phyloP scores from a whole-genome alignment of 2,329 filamentous ascomycete genomes.

The Alternaria rosae region DNA sequence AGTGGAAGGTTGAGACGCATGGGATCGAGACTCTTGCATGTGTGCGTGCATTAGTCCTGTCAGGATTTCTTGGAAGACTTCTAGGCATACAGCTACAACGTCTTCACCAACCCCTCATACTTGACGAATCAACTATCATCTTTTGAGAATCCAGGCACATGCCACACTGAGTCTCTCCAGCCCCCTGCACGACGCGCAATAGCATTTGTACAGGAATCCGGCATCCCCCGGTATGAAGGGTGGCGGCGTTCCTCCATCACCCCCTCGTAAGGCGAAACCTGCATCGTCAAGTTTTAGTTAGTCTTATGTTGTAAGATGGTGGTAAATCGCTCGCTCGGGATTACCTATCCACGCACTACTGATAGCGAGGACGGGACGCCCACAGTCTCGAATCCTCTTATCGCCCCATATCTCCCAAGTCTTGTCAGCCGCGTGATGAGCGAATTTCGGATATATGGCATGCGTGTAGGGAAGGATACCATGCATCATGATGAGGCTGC shows the following conservation, averaged over 20 bases:
- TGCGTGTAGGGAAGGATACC: constrained; percentile 36
- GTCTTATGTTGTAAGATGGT: constrained; percentile 58
- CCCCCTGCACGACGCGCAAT: constrained; percentile 63
- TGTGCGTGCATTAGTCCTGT: not conserved
- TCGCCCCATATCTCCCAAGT: constrained; percentile 42
- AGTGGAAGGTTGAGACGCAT: not conserved
- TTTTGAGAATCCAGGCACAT: constrained; percentile 32
- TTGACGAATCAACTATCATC: constrained; percentile 32
- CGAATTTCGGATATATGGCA: constrained; percentile 31
- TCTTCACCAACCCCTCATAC: constrained; percentile 32
- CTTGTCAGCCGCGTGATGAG: constrained; percentile 33
- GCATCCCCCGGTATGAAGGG: constrained; percentile 65
- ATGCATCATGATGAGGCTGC: constrained; percentile 38
- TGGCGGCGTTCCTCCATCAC: constrained; percentile 61
- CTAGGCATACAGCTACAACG: constrained; percentile 12
- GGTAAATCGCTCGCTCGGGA: constrained; percentile 37
- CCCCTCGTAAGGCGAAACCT: constrained; percentile 59
- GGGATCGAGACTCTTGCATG: not conserved
- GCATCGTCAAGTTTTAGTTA: constrained; percentile 64
- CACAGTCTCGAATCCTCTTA: constrained; percentile 39
- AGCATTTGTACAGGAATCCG: constrained; percentile 56
- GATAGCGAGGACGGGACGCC: constrained; percentile 40
- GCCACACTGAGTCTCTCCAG: constrained; percentile 58
- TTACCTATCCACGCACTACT: constrained; percentile 38
- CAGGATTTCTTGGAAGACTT: not conserved